Percentiles rank a stretch among this genome's conserved stretches.
Evolutionary conservation across 306 rosid genomes (phyloP).

Genomic region (Vigna hirtella): DNA sequence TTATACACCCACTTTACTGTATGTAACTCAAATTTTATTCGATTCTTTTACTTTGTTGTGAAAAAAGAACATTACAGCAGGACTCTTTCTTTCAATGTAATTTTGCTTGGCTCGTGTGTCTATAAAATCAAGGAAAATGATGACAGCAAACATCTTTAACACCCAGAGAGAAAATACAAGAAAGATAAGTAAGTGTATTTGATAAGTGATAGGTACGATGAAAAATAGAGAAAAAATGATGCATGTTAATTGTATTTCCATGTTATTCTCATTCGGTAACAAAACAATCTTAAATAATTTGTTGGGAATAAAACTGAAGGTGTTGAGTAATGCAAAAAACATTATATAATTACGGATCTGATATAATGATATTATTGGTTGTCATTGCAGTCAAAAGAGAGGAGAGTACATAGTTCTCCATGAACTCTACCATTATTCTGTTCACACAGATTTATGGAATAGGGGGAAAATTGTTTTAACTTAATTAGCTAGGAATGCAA

Average conservation of each 20-base stretch:
- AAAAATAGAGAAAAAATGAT: no score
- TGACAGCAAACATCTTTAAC: background rate
- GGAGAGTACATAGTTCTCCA: conserved; percentile 28
- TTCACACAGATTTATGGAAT: conserved; percentile 42
- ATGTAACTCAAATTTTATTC: background rate
- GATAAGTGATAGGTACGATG: background rate
- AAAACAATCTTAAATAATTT: conserved; percentile 4
- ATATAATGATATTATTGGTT: conserved; percentile 14
- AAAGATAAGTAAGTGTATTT: background rate
- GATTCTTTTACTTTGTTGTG: conserved; percentile 5
- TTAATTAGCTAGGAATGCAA: conserved; percentile 46
- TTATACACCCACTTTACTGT: background rate
- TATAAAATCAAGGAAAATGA: conserved; percentile 12
- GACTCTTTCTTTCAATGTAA: background rate
- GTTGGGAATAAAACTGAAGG: background rate
- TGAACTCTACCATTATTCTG: conserved; percentile 30
- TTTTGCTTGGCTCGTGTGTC: background rate
- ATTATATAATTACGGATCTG: background rate
- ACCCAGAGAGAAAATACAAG: background rate
- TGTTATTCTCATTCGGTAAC: background rate
- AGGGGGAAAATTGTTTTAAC: background rate
- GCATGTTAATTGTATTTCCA: background rate
- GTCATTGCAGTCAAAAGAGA: conserved; percentile 4
- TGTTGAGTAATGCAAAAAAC: background rate
- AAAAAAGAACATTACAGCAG: background rate